phyloP scores from a whole-genome alignment of 257 asterid species.

The Rhazya stricta region DNA sequence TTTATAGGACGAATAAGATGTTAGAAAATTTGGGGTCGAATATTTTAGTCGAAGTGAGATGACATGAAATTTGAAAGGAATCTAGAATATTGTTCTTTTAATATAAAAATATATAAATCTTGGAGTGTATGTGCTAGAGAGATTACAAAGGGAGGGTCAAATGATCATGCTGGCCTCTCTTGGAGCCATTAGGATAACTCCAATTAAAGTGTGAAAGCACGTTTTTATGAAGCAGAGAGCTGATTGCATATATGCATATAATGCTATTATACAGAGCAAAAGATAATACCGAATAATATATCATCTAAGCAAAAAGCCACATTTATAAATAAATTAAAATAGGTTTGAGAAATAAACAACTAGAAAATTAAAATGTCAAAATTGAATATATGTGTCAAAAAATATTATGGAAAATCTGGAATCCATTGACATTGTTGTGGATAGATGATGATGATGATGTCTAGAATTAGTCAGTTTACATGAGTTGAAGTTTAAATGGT shows the following conservation, averaged over 20 bases:
- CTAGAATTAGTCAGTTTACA: background rate
- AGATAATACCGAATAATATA: background rate
- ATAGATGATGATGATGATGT: too few species aligned
- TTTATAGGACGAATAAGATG: too few species aligned
- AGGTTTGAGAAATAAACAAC: background rate
- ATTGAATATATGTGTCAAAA: background rate
- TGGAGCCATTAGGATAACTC: background rate
- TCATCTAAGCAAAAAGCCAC: background rate
- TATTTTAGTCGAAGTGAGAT: too few species aligned
- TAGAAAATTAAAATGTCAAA: slow-evolving; percentile 5
- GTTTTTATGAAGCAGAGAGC: background rate
- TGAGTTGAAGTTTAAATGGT: background rate
- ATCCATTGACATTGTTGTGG: background rate
- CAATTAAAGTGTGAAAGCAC: too few species aligned
- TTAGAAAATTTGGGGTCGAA: too few species aligned
- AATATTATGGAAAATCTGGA: background rate
- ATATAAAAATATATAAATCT: too few species aligned
- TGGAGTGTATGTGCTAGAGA: too few species aligned
- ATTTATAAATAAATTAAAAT: background rate
- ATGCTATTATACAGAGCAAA: background rate
- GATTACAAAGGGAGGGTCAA: too few species aligned
- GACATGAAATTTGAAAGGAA: too few species aligned
- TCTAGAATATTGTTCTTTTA: too few species aligned
- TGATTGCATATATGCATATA: background rate
- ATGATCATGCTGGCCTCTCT: too few species aligned